Evolutionary conservation across 768 basidiomycete genomes (phyloP).

Genomic region (Mrakia blollopis): DNA sequence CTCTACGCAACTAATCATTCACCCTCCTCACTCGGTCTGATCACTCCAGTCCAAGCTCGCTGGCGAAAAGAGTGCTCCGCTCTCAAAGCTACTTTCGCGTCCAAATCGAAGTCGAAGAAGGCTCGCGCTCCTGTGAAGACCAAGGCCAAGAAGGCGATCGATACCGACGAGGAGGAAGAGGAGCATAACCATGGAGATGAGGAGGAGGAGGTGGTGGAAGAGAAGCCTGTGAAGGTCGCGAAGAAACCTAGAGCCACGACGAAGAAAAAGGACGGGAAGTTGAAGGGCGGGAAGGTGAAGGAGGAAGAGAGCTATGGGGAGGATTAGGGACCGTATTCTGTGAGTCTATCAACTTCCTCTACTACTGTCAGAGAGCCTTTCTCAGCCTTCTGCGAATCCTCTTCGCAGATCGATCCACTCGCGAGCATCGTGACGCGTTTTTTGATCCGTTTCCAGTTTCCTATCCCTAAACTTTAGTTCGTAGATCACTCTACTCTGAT

Average conservation of each 20-base stretch:
- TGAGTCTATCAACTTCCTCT: background rate
- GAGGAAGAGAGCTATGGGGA: conserved; percentile 33
- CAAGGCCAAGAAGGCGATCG: background rate
- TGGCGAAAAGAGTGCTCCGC: conserved; percentile 15
- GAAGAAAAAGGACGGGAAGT: conserved; percentile 30
- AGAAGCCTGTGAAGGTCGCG: conserved; percentile 36
- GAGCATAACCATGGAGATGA: conserved; percentile 34
- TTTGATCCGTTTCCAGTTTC: too few species aligned
- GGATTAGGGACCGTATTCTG: background rate
- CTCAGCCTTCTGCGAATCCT: too few species aligned
- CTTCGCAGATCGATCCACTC: too few species aligned
- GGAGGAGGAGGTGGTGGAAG: conserved; percentile 28
- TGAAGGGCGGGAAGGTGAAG: conserved; percentile 28
- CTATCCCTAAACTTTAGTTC: too few species aligned
- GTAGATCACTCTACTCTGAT: too few species aligned
- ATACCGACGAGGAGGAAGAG: background rate
- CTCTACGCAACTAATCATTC: background rate
- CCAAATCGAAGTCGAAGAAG: background rate
- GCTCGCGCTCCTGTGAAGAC: background rate
- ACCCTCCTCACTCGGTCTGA: background rate
- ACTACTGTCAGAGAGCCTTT: too few species aligned
- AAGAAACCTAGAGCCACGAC: conserved; percentile 34
- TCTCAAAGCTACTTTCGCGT: background rate
- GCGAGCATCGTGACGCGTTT: too few species aligned
- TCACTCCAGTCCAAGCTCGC: background rate